Percentiles rank a stretch among this genome's conserved stretches.
phyloP scores from a whole-genome alignment of 176 grass and related monocot species.

The Triticum aestivum region DNA sequence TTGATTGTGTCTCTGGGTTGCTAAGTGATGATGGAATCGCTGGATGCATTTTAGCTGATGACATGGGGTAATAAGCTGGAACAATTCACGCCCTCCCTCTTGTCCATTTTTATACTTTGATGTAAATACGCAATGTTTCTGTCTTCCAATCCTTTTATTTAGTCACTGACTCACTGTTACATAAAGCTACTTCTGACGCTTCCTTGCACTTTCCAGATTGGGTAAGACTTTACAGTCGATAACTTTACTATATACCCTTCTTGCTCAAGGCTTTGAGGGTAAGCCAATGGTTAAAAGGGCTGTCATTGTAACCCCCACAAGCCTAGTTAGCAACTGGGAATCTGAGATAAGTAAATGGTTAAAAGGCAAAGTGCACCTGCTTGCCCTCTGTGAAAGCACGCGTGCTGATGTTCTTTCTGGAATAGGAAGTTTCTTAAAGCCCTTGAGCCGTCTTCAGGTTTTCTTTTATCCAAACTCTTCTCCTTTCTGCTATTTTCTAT shows the following conservation, averaged over 20 bases:
- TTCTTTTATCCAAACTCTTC: constrained; percentile 20
- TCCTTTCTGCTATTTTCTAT: constrained; percentile 26
- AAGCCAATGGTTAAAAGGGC: constrained; percentile 87
- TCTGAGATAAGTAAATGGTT: constrained; percentile 96
- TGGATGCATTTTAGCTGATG: constrained; percentile 98
- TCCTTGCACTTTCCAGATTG: constrained; percentile 57
- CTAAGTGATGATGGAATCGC: constrained; percentile 78
- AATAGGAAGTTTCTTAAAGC: constrained; percentile 88
- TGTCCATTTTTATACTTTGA: neutral
- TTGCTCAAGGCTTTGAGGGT: constrained; percentile 86
- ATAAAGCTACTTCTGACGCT: constrained; percentile 13
- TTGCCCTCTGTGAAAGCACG: constrained; percentile 93
- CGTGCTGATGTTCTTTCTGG: constrained; percentile 90
- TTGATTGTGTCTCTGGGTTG: constrained; percentile 94
- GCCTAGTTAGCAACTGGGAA: constrained; percentile 97
- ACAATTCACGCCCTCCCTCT: neutral
- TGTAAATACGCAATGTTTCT: neutral
- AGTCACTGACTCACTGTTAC: constrained; percentile 18
- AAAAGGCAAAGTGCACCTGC: constrained; percentile 62
- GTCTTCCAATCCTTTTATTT: constrained; percentile 18
- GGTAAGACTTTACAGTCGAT: constrained; percentile 98
- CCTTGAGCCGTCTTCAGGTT: constrained; percentile 76
- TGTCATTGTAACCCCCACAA: constrained; percentile 91
- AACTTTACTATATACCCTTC: constrained; percentile 84
- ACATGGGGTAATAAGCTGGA: constrained; percentile 84